Percentiles rank a stretch among this genome's conserved stretches.
These are phyloP conservation scores for Fusarium hostae DNA, from an alignment of 2,329 filamentous ascomycete genomes.

Conservation along the genomic window DNA sequence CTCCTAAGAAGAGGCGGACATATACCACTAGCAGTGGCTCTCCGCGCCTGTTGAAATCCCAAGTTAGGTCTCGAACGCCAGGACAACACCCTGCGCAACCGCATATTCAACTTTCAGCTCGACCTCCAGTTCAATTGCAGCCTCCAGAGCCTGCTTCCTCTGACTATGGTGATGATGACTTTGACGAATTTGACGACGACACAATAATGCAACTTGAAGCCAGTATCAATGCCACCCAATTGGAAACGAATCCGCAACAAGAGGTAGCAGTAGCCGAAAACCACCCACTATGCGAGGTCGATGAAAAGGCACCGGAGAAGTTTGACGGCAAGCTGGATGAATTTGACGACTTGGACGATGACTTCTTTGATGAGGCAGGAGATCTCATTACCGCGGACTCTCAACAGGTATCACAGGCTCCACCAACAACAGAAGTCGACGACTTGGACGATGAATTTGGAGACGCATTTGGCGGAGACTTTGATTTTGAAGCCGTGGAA, in stretches of 20 bases:
- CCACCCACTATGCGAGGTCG: constrained; percentile 64
- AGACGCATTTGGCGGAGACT: constrained; percentile 71
- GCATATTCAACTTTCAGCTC: neutral
- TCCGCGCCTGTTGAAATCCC: constrained; percentile 34
- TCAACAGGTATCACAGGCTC: constrained; percentile 31
- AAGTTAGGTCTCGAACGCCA: constrained; percentile 8
- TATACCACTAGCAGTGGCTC: constrained; percentile 37
- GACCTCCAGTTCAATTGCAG: neutral
- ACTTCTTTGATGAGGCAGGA: constrained; percentile 63
- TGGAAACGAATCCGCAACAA: constrained; percentile 25
- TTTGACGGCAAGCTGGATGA: constrained; percentile 70
- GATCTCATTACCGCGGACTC: constrained; percentile 40
- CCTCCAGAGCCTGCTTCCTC: constrained; percentile 46
- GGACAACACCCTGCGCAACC: neutral
- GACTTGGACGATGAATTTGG: constrained; percentile 50
- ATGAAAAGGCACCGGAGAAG: constrained; percentile 62
- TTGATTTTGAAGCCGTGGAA: constrained; percentile 83
- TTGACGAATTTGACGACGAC: constrained; percentile 72
- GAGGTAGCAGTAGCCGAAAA: neutral
- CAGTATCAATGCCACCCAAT: constrained; percentile 49
- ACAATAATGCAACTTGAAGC: constrained; percentile 65
- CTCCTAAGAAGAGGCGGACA: constrained; percentile 54
- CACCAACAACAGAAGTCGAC: neutral
- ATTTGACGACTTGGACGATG: constrained; percentile 74
- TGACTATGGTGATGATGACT: constrained; percentile 67